Base-by-base conservation (phyloP, 345 rosid species). In the Salix caprea region DNA sequence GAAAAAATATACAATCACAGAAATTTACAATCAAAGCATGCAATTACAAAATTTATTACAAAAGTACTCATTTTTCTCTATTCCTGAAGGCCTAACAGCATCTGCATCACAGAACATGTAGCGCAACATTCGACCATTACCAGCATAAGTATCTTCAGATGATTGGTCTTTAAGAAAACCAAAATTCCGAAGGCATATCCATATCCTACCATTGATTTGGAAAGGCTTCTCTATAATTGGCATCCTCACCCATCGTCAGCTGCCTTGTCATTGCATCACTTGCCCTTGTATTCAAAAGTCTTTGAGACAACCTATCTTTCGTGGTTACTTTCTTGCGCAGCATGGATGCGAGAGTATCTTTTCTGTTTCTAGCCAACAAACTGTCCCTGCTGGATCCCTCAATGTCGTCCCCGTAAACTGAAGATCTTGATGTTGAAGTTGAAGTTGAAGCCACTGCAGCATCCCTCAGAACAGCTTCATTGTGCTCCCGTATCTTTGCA, bases 371-470 rank as follows among this genome's bases (percentile, higher is more conserved):
- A 26, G 88, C 70, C 21, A 71, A 70, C 65, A 76, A 76, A 70
- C 80, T 86, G 68, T 75, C 85, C 32, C 84, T 77, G 52, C 26
- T 67, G 15, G 65, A 48, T 37, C 74, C 77, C 77, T 84, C 90
- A n/a, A 54, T n/a, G 50, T 86, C 85, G 26, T 85, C 89, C 40
- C 77, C 90, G 11, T 81, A 12, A 71, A 58, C 85, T 71, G 80
- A 88, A 65, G 93, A 93, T 77, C 86, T 85, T 3, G 94, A 91
- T 14, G 92, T 32, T 32, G 94, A 91, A 19, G 92, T 30, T 30
- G 94, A 91, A 19, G 92, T 90, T 71, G 99, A 91, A 74, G 94
- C 90, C 78, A 91, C 37, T 40, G 96, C 95, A 77, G 99, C 97
- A 68, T 84, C 88, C 73, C 89, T 89, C 36, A 96, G 80, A 75